Base-by-base conservation (phyloP, 768 basidiomycete species). In the Leccinum incarnatum region DNA sequence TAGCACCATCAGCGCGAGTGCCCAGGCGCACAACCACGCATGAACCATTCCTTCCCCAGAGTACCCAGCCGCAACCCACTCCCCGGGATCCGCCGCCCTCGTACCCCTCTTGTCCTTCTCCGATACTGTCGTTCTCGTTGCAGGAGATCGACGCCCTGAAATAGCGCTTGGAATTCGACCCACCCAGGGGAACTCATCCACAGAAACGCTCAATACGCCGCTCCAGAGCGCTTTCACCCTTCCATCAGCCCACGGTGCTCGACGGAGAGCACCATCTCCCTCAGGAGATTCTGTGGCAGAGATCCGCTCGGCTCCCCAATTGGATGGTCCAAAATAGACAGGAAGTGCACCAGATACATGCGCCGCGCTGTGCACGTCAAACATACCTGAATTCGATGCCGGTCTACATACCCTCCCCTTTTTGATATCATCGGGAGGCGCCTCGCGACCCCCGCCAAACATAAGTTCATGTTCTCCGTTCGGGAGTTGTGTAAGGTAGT, bases 1-100 rank as follows among this genome's bases (percentile, higher is more conserved):
- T 4, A 85, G 70, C 4, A 91, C 74, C 86, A 87, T 87, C 54
- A 74, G 63, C 11, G 84, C 87, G 19, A 88, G 68, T 8, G 83
- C 84, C 56, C 79, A 77, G 4, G 83, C 81, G 56, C 83, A 78
- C 69, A 85, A 67, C 86, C 87, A 88, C 0, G 84, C 86, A 61
- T 87, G 81, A 4, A 81, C 82, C 88, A 89, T 88, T 2, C 88
- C 88, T 62, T 91, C 88, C 1, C 88, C 88, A 0, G 80, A 78
- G 66, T 85, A 90, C 4, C 87, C 88, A 12, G 85, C 87, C 15
- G 83, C 76, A 15, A 89, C 78, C 89, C 88, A 89, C 68, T 90
- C 88, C 17, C 87, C 87, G 0, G 85, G 71, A 21, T 65, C 56
- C 2, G 58, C 61, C 56, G 58, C 59, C 51, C 62, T 62, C n/a